phyloP scores from a whole-genome alignment of 2,329 filamentous ascomycete genomes.

The Aspergillus glaucus region DNA sequence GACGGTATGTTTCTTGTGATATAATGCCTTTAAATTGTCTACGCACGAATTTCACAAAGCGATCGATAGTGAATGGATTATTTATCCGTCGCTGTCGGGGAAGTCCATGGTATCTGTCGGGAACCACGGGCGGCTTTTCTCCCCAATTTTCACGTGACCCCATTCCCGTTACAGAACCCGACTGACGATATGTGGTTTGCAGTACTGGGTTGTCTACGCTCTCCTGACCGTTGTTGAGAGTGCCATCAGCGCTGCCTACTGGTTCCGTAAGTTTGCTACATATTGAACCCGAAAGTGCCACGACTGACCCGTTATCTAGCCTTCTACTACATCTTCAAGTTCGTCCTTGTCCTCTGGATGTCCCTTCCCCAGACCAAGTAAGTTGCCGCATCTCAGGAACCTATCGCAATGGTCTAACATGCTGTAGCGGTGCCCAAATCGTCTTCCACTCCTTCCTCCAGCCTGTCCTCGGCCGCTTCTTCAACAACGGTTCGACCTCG shows the following conservation, averaged over 20 bases:
- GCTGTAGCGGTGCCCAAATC: conserved; percentile 76
- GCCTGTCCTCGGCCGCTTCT: conserved; percentile 90
- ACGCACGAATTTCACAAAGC: no score
- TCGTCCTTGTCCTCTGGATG: conserved; percentile 95
- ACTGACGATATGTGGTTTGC: conserved; percentile 10
- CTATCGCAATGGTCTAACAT: conserved; percentile 2
- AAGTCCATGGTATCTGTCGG: background rate
- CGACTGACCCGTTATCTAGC: conserved; percentile 35
- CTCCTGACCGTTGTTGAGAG: conserved; percentile 62
- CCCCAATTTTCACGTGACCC: conserved; percentile 18
- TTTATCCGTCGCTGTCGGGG: background rate
- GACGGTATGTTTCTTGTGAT: conserved; percentile 39
- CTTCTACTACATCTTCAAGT: conserved; percentile 99
- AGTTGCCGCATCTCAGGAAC: conserved; percentile 27
- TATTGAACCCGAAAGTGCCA: background rate
- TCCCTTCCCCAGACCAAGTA: conserved; percentile 90
- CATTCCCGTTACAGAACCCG: conserved; percentile 1
- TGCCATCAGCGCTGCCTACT: conserved; percentile 61
- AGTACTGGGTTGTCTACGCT: conserved; percentile 65
- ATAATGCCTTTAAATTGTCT: no score
- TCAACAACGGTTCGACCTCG: conserved; percentile 68
- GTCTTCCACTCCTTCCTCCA: conserved; percentile 95
- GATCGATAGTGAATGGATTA: background rate
- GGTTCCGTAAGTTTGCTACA: conserved; percentile 50
- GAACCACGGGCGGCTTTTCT: background rate